Evolutionary conservation across 2,329 filamentous ascomycete genomes (phyloP).

Genomic region (Kalaharituber pfeilii): DNA sequence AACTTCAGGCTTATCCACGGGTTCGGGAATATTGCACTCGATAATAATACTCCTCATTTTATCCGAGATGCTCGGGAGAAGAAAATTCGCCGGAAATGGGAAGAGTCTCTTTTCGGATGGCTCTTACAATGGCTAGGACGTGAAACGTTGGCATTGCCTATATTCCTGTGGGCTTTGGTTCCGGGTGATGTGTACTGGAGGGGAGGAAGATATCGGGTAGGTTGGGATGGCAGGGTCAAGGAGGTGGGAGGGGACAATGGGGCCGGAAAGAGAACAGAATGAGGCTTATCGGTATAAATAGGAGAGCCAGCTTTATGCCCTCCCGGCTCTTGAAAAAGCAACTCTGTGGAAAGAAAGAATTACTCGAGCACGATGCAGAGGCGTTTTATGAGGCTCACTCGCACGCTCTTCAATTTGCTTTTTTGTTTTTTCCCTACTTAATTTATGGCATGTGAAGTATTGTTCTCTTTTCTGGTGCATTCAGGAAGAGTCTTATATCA

Average conservation of each 20-base stretch:
- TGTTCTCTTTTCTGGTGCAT: no score
- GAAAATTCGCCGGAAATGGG: slow-evolving; percentile 25
- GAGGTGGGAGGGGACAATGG: slow-evolving; percentile 29
- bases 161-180: slow-evolving; percentile 80
- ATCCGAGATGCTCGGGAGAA: slow-evolving; percentile 34
- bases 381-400: no score
- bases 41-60: slow-evolving; percentile 58
- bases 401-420: no score
- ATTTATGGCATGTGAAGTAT: no score
- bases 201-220: slow-evolving; percentile 63
- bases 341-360: no score
- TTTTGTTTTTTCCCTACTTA: no score
- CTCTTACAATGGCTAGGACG: slow-evolving; percentile 67
- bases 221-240: slow-evolving; percentile 65
- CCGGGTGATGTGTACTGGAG: slow-evolving; percentile 83
- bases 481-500: no score
- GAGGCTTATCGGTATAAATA: no score
- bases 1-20: slow-evolving; percentile 55
- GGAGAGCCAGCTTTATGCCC: no score
- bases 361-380: no score
- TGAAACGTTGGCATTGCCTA: slow-evolving; percentile 64
- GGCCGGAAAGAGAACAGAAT: not conserved
- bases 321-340: no score
- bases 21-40: slow-evolving; percentile 49
- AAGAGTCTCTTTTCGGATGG: slow-evolving; percentile 51